A percentile compares a stretch with the other conserved stretches of the same genome.
phyloP scores from a whole-genome alignment of 768 basidiomycete genomes.

The Hypsizygus marmoreus region DNA sequence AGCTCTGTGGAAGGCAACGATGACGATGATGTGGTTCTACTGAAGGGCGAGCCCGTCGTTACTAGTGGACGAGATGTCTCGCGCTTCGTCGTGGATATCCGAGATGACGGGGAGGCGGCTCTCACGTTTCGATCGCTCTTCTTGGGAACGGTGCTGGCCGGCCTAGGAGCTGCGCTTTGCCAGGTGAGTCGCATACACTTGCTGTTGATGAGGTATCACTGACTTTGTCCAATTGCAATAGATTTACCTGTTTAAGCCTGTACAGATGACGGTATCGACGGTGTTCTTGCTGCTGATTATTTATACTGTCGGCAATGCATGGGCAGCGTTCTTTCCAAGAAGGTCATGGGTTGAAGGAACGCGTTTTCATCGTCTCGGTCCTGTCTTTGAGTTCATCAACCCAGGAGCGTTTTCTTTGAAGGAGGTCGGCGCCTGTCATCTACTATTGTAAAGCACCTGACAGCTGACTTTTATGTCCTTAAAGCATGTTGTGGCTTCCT shows the following conservation, averaged over 20 bases:
- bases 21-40: slow-evolving; percentile 30
- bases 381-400: slow-evolving; percentile 50
- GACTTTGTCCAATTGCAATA: slow-evolving; percentile 18
- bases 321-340: slow-evolving; percentile 49
- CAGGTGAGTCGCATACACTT: slow-evolving; percentile 40
- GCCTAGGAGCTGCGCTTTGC: slow-evolving; percentile 56
- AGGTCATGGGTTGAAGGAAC: slow-evolving; percentile 46
- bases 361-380: slow-evolving; percentile 39
- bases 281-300: slow-evolving; percentile 59
- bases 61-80: slow-evolving; percentile 53
- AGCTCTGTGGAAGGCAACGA: slow-evolving; percentile 17
- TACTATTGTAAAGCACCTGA: not conserved
- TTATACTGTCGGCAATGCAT: slow-evolving; percentile 51
- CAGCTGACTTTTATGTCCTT: not conserved
- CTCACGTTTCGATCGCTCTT: slow-evolving; percentile 57
- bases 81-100: slow-evolving; percentile 52
- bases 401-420: slow-evolving; percentile 60
- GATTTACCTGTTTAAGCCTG: slow-evolving; percentile 65
- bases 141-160: slow-evolving; percentile 59
- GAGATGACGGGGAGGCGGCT: slow-evolving; percentile 59
- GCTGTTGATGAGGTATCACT: too few relatives aligned
- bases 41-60: slow-evolving; percentile 44
- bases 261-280: slow-evolving; percentile 50
- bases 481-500: slow-evolving; percentile 58
- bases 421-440: slow-evolving; percentile 43